Conservation (phyloP, 2,329 filamentous ascomycete genomes). For the Diaporthe sp. region DNA sequence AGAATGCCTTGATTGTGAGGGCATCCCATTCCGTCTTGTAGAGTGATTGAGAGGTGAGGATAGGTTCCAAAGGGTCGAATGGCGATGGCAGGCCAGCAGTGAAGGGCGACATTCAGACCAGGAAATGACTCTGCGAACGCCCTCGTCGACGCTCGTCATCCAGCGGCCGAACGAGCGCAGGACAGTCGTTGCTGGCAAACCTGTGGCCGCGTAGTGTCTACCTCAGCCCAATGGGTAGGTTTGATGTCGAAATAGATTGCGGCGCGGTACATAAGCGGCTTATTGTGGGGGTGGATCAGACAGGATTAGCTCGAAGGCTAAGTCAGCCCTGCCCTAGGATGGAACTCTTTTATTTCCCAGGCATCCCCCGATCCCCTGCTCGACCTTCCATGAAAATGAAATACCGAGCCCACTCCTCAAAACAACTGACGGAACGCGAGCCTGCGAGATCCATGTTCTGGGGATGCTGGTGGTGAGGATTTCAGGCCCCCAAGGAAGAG, state of each 20-base stretch:
- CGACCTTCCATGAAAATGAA: not conserved
- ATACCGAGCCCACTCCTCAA: not conserved
- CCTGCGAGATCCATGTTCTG: not conserved
- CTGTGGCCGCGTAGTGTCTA: not conserved
- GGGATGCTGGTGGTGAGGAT: not conserved
- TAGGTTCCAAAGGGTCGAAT: not conserved
- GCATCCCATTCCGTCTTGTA: not conserved
- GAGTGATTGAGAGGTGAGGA: not conserved
- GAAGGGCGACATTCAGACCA: not conserved
- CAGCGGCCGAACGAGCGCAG: constrained; percentile 17
- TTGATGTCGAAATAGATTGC: constrained; percentile 31
- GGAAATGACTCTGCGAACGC: not conserved
- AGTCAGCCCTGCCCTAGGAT: constrained; percentile 5
- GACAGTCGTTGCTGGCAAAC: not conserved
- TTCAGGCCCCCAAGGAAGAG: not conserved
- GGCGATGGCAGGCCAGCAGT: not conserved
- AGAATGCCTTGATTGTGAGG: not conserved
- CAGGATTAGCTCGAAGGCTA: constrained; percentile 14
- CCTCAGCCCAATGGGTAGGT: not conserved
- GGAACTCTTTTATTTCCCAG: constrained; percentile 1
- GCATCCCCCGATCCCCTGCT: not conserved
- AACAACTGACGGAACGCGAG: not conserved
- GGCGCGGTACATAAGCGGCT: constrained; percentile 15
- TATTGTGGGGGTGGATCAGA: not conserved
- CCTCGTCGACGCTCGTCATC: not conserved